Percentiles rank a stretch among this genome's conserved stretches.
Evolutionary conservation across 306 rosid genomes (phyloP).

Genomic region (Cucurbita moschata): DNA sequence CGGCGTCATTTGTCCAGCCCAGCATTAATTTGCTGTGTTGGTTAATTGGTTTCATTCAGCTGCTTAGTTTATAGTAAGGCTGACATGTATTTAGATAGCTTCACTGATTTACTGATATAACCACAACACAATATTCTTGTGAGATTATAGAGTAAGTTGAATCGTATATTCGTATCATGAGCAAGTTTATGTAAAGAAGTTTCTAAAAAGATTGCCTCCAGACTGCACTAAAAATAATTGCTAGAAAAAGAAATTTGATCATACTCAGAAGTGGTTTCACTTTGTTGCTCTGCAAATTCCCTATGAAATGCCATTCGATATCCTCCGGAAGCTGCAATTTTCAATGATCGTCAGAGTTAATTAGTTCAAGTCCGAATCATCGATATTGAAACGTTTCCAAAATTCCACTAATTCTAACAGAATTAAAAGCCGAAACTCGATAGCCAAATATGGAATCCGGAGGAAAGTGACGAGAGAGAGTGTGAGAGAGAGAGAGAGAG

Average conservation of each 20-base stretch:
- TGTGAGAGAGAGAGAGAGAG: not conserved
- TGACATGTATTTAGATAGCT: not conserved
- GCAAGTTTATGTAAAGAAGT: not conserved
- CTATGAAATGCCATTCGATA: slow-evolving; percentile 83
- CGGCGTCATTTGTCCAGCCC: not conserved
- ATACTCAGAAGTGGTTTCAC: slow-evolving; percentile 70
- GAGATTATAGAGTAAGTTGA: not conserved
- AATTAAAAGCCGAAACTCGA: not conserved
- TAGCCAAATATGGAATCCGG: not conserved
- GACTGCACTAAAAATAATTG: not conserved
- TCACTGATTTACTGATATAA: not conserved
- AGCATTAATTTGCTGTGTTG: not conserved
- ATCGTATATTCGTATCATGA: not conserved
- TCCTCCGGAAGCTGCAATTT: slow-evolving; percentile 73
- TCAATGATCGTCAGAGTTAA: not conserved
- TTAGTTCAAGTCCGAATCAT: not conserved
- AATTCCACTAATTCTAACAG: not conserved
- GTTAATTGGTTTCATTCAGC: not conserved
- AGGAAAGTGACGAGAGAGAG: not conserved
- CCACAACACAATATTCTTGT: not conserved
- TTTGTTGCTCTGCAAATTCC: slow-evolving; percentile 84
- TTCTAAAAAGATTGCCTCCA: not conserved
- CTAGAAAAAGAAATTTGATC: slow-evolving; percentile 3
- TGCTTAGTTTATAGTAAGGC: not conserved
- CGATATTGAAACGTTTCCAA: not conserved